These are phyloP conservation scores for Geoglossum glabrum DNA, from an alignment of 495 filamentous ascomycete genomes.

Conservation along the genomic window DNA sequence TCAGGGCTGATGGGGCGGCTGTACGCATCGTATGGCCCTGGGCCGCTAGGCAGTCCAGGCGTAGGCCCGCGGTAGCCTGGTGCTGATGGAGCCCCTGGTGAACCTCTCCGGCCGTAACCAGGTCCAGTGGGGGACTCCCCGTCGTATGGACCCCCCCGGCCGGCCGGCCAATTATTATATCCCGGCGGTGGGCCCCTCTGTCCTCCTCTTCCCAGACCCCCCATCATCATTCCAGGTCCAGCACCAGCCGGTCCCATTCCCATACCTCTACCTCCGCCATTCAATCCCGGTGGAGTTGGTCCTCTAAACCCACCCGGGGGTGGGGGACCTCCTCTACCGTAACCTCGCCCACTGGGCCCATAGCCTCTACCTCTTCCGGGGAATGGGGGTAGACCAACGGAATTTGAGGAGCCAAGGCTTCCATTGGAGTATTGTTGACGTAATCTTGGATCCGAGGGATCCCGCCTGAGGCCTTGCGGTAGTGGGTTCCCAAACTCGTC, in stretches of 20 bases:
- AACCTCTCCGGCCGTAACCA: slow-evolving; percentile 4
- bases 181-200: slow-evolving; percentile 34
- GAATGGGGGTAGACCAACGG: slow-evolving; percentile 12
- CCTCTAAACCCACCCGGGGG: slow-evolving; percentile 18
- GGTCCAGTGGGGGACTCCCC: slow-evolving; percentile 8
- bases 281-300: slow-evolving; percentile 11
- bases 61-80: slow-evolving; percentile 16
- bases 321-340: slow-evolving; percentile 19
- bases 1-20: background rate
- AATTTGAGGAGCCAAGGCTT: slow-evolving; percentile 10
- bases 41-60: slow-evolving; percentile 9
- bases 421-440: slow-evolving; percentile 30
- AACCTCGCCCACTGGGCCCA: slow-evolving; percentile 26
- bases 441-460: slow-evolving; percentile 28
- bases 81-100: slow-evolving; percentile 13
- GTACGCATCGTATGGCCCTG: slow-evolving; percentile 12
- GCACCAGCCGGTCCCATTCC: slow-evolving; percentile 14
- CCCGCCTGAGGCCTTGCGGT: slow-evolving; percentile 23
- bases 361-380: slow-evolving; percentile 11
- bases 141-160: slow-evolving; percentile 7
- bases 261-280: slow-evolving; percentile 18
- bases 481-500: slow-evolving; percentile 55
- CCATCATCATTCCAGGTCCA: slow-evolving; percentile 15
- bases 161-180: slow-evolving; percentile 11
- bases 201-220: slow-evolving; percentile 27